Evolutionary conservation across 257 asterid genomes (phyloP).

Genomic region (Plectranthus barbatus): DNA sequence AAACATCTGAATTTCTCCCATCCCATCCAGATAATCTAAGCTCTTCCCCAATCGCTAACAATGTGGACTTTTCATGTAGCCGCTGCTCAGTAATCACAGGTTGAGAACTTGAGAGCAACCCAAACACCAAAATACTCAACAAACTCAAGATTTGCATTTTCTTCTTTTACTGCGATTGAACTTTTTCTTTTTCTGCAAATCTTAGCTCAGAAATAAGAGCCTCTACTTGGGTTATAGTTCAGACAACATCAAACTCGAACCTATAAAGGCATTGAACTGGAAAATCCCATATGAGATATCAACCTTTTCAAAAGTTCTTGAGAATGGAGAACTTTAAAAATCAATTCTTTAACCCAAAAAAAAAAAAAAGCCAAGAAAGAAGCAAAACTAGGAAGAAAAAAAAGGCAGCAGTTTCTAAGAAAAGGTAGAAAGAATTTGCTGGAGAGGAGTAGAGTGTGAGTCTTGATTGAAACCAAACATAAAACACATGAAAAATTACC

Average conservation of each 20-base stretch:
- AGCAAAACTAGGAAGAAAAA: not conserved
- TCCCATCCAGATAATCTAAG: slow-evolving; percentile 58
- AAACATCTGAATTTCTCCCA: slow-evolving; percentile 43
- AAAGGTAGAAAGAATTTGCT: not conserved
- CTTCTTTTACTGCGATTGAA: not conserved
- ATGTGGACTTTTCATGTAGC: slow-evolving; percentile 30
- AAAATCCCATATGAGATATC: slow-evolving; percentile 7
- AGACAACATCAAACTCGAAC: slow-evolving; percentile 9
- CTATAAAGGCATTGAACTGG: slow-evolving; percentile 10
- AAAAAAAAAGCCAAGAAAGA: not conserved
- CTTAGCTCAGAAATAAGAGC: slow-evolving; percentile 9
- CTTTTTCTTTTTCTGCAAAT: not conserved
- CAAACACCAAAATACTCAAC: slow-evolving; percentile 33
- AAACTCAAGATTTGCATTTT: slow-evolving; percentile 40
- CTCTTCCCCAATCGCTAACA: slow-evolving; percentile 56
- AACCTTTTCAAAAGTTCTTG: slow-evolving; percentile 26
- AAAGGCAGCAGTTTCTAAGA: not conserved
- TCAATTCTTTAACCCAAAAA: not conserved
- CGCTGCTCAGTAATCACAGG: slow-evolving; percentile 27
- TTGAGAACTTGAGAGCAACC: slow-evolving; percentile 40
- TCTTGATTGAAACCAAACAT: slow-evolving; percentile 4
- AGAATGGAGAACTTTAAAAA: slow-evolving; percentile 7
- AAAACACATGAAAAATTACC: not conserved
- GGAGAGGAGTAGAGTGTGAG: not conserved
- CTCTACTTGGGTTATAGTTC: slow-evolving; percentile 2